phyloP scores from a whole-genome alignment of 805 yeast species.

The Candida yuanshanica region DNA sequence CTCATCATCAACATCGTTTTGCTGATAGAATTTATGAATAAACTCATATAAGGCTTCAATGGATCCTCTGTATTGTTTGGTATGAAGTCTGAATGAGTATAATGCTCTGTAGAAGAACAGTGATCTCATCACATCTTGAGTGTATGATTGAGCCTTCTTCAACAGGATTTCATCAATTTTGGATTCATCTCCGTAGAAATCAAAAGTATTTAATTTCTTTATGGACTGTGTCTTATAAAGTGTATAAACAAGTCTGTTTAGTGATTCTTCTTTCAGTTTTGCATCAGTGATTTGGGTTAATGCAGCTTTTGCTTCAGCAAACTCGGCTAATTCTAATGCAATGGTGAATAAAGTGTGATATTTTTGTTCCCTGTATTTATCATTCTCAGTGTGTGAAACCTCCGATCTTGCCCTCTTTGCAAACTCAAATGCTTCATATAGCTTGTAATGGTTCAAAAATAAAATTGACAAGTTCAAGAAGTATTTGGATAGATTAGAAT shows the following conservation, averaged over 20 bases:
- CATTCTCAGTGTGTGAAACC: slow-evolving; percentile 11
- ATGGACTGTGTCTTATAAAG: slow-evolving; percentile 36
- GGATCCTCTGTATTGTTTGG: slow-evolving; percentile 47
- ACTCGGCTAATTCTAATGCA: slow-evolving; percentile 26
- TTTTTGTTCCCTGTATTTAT: slow-evolving; percentile 18
- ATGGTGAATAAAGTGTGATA: slow-evolving; percentile 21
- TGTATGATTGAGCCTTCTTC: slow-evolving; percentile 19
- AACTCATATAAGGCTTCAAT: slow-evolving; percentile 38
- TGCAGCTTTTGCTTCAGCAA: slow-evolving; percentile 30
- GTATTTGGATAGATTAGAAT: slow-evolving; percentile 29
- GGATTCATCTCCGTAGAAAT: slow-evolving; percentile 38
- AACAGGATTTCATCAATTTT: slow-evolving; percentile 38
- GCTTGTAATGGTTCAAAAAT: slow-evolving; percentile 28
- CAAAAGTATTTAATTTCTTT: slow-evolving; percentile 33
- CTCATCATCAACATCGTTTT: slow-evolving; percentile 3
- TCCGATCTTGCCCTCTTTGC: slow-evolving; percentile 20
- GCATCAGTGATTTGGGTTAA: slow-evolving; percentile 20
- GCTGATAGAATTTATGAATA: slow-evolving; percentile 23
- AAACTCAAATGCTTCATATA: slow-evolving; percentile 32
- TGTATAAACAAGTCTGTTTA: slow-evolving; percentile 32
- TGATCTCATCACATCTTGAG: slow-evolving; percentile 25
- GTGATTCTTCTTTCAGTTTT: slow-evolving; percentile 16
- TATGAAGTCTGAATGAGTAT: slow-evolving; percentile 44
- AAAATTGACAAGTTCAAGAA: slow-evolving; percentile 33
- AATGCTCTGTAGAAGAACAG: slow-evolving; percentile 44